phyloP scores from a whole-genome alignment of 805 yeast species.

The Kregervanrija fluxuum region DNA sequence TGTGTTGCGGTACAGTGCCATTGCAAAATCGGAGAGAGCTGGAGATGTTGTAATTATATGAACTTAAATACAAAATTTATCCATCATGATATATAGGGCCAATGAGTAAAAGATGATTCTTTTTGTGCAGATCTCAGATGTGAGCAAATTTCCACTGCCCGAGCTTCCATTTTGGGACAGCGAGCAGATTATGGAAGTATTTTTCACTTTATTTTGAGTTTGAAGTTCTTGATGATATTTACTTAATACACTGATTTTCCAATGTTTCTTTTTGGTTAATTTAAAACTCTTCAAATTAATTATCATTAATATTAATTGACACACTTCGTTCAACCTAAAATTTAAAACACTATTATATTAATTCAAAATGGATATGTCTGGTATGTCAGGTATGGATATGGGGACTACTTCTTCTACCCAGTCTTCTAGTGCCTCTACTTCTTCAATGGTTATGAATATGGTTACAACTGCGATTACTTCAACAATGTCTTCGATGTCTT shows the following conservation, averaged over 20 bases:
- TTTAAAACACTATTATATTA: not conserved
- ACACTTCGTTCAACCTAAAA: not conserved
- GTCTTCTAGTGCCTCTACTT: constrained; percentile 7
- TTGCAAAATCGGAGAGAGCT: constrained; percentile 32
- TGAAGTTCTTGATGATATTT: not conserved
- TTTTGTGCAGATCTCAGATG: too few relatives aligned
- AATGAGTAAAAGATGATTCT: too few relatives aligned
- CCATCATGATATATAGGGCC: too few relatives aligned
- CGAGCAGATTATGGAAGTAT: constrained; percentile 4
- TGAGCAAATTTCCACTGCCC: too few relatives aligned
- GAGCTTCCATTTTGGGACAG: constrained; percentile 1
- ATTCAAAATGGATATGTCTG: not conserved
- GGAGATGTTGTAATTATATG: constrained; percentile 39
- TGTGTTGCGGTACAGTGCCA: constrained; percentile 59
- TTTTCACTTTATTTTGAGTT: not conserved
- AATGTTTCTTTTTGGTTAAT: not conserved
- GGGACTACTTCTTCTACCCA: constrained; percentile 5
- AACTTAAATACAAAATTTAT: not conserved
- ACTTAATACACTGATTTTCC: not conserved
- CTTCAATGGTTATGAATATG: constrained; percentile 14
- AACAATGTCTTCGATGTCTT: too few relatives aligned
- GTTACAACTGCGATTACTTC: constrained; percentile 5
- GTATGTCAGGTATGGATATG: constrained; percentile 6
- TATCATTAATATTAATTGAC: not conserved
- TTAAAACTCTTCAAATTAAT: not conserved